Base-by-base conservation (phyloP, 495 filamentous ascomycete species). In the Hypoxylon crocopeplum region DNA sequence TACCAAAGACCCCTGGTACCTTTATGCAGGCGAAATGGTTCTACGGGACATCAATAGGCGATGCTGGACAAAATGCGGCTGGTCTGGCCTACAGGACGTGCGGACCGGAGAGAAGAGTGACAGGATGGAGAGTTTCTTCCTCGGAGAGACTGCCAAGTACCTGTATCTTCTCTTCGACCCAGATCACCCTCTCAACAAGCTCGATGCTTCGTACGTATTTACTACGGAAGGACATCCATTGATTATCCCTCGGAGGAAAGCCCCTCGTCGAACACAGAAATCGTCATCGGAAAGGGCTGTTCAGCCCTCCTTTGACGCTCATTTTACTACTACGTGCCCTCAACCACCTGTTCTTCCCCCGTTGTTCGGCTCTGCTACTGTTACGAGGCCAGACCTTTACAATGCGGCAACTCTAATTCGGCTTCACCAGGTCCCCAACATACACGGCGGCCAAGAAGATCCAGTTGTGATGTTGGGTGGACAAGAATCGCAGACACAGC, bases 41-140 rank as follows among this genome's bases (percentile, higher is more conserved):
- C 79, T 97, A 53, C 83, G 88, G 33, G 94, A 98, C 69, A 87
- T 98, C 60, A 88, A 89, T 58, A 78, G 90, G 37, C 83, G 95
- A 34, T 98, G 94, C 71, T 96, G 91, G 90, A 92, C 92, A 1
- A 84, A 85, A 45, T 98, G 94, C 67, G 94, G 94, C 44, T 98
- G 92, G 92, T 89, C 94, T 4, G 93, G 93, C 0, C 79, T 98
- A n/a, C 89, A 96, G 63, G 90, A 98, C 73, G 94, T 98, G 7
- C 78, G 88, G 24, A 92, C 82, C 34, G 95, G 93, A 0, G 90
- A 97, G 71, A 86, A 88, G 68, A 93, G 83, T 66, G 94, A 98
- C 68, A 88, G 94, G 13, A 98, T 98, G 94, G 94, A 98, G 76
- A 98, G 94, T 72, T 98, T 98, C 78, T 98, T 97, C 71, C 79